These are phyloP conservation scores for Suhomyces emberorum DNA, from an alignment of 805 yeast genomes.

Conservation along the genomic window DNA sequence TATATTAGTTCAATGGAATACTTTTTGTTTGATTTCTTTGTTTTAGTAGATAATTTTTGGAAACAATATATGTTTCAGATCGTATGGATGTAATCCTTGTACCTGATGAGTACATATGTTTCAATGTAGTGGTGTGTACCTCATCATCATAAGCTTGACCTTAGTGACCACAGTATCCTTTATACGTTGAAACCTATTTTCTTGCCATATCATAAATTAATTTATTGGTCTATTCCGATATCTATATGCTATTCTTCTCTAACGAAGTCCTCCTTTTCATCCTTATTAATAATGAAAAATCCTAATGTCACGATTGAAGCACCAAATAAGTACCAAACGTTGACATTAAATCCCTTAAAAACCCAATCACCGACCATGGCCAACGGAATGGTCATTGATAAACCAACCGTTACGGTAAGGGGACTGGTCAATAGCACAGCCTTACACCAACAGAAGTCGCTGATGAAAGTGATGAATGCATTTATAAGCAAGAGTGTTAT, in stretches of 20 bases:
- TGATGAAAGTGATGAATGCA: constrained; percentile 73
- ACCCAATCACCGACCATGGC: constrained; percentile 90
- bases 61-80: no score
- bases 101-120: no score
- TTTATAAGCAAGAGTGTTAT: constrained; percentile 57
- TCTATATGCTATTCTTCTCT: constrained; percentile 4
- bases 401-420: constrained; percentile 90
- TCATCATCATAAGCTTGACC: no score
- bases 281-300: constrained; percentile 77
- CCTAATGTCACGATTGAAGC: constrained; percentile 79
- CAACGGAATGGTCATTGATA: constrained; percentile 88
- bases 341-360: constrained; percentile 60
- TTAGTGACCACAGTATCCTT: no score
- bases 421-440: constrained; percentile 94
- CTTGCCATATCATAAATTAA: no score
- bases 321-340: constrained; percentile 67
- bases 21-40: no score
- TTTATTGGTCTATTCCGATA: not conserved
- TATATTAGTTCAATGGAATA: no score
- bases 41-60: no score
- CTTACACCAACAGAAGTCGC: constrained; percentile 94
- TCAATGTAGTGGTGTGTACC: no score
- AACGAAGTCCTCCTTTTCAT: constrained; percentile 61
- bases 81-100: no score
- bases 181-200: no score